Base-by-base conservation (phyloP, 1,284 basidiomycete genomes). In the Kwoniella shivajii region DNA sequence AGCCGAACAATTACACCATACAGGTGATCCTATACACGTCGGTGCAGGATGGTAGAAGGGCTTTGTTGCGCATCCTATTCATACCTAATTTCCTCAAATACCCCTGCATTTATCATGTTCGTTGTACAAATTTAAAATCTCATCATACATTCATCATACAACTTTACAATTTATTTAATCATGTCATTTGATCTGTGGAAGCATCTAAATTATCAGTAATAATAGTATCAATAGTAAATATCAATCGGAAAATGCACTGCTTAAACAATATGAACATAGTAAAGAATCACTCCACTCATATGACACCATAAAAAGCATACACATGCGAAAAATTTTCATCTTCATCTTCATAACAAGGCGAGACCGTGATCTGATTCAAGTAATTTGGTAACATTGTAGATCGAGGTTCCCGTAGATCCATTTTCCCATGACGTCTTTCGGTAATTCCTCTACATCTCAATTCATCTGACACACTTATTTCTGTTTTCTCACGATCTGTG, bases 1-100 rank as follows among this genome's bases (percentile, higher is more conserved):
- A 36, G 50, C 57, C 11, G 51, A 49, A 33, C 38, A 49, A 16
- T 37, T 58, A 4, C 44, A 52, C 27, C 13, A 54, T 11, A 36
- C 46, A 4, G 55, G 58, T 27, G 53, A 62, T 43, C 57, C 60
- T 11, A 61, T 61, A 39, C 43, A 54, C 53, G 60, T 61, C 18
- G 60, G 60, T 16, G 45, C n/a, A n/a, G 57, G 47, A 11, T 61
- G 60, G 60, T 61, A 58, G 49, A 10, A n/a, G 18, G 7, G 33
- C 29, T 33, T 4, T 36, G n/a, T 50, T 14, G 38, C 39, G 29
- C 27, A 27, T 44, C 9, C 37, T 39, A 38, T 36, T 36, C 47
- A 36, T 24, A 27, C 45, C 33, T 38, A 43, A 20, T 31, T 26
- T 20, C 37, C 24, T 7, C 20, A 47, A 29, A 54, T 46, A 54